phyloP scores from a whole-genome alignment of 2,329 filamentous ascomycete species.

The Pleochaeta shiraiana region DNA sequence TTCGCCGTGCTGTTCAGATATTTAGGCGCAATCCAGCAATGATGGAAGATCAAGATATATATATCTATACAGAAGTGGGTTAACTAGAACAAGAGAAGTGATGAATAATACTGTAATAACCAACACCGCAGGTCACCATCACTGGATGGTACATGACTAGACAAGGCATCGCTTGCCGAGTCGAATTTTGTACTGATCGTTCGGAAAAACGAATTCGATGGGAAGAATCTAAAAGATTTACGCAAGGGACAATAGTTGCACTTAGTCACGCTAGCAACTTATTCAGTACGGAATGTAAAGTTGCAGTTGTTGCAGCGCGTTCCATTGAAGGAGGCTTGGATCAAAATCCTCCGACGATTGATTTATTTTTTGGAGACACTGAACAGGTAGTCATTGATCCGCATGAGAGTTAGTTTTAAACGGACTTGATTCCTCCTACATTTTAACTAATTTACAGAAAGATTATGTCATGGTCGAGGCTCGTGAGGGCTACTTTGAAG shows the following conservation, averaged over 20 bases:
- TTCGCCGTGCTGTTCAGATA: conserved; percentile 41
- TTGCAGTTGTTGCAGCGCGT: conserved; percentile 53
- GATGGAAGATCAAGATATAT: conserved; percentile 33
- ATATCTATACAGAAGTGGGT: conserved; percentile 48
- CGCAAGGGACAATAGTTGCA: conserved; percentile 30
- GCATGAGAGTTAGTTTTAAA: conserved; percentile 30
- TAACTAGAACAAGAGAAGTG: background rate
- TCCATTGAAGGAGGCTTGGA: conserved; percentile 37
- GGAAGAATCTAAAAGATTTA: conserved; percentile 29
- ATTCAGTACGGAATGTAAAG: conserved; percentile 41
- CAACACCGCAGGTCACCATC: conserved; percentile 34
- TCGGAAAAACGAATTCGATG: conserved; percentile 47
- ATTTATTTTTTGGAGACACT: conserved; percentile 45
- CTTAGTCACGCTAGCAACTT: conserved; percentile 31
- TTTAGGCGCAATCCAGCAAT: conserved; percentile 31
- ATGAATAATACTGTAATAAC: background rate
- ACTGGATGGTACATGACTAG: conserved; percentile 39
- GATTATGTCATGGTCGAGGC: conserved; percentile 53
- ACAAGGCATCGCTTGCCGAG: conserved; percentile 39
- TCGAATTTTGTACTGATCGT: conserved; percentile 48
- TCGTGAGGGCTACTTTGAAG: conserved; percentile 53
- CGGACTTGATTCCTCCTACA: too few relatives aligned
- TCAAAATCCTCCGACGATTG: conserved; percentile 45
- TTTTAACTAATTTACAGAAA: conserved; percentile 5
- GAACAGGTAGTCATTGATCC: conserved; percentile 47